Evolutionary conservation across 495 filamentous ascomycete genomes (phyloP), one percentile per base, ranked within the genome.

Genomic region (Daldinia caldariorum): DNA sequence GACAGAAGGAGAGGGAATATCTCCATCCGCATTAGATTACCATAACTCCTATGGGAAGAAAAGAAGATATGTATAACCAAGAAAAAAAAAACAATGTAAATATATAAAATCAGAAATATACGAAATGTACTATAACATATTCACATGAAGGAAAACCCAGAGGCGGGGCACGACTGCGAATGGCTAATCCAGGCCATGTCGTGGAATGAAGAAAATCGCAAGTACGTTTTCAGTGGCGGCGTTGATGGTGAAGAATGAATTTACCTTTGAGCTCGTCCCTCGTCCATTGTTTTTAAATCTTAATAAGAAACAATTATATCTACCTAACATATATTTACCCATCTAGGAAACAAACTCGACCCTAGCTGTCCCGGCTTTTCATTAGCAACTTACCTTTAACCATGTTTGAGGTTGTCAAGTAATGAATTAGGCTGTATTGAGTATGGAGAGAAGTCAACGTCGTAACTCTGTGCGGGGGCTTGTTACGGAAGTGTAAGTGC

Each of bases 121-220:
- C 32, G 32, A 61, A 49, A 50, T 13, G 41, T 43, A 63, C 51
- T 26, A 56, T 64, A 34, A 58, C 45, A 45, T 45, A 47, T 61
- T 70, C 62, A 73, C 29, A 7, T 22, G 39, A 61, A 70, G 18
- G 16, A 41, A 71, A 71, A 68, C 47, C 20, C 57, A 43, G 75
- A 69, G 75, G 75, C 72, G 47, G 69, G 75, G 54, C 58, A 57
- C 35, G 61, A 61, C 64, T 41, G 64, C 41, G 6, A 56, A 66
- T 56, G 69, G 72, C 67, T 50, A 47, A 55, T 26, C 58, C 53
- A 18, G 41, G 75, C 75, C 75, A 75, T 77, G 4, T 39, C 29
- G 50, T 73, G 75, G 75, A 77, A 77, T 77, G 75, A 43, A 57
- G 60, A 13, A 55, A 47, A 35, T 16, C 43, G 18, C 16, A 67